phyloP scores from a whole-genome alignment of 2,329 filamentous ascomycete species.

The Pseudogymnoascus sp. region DNA sequence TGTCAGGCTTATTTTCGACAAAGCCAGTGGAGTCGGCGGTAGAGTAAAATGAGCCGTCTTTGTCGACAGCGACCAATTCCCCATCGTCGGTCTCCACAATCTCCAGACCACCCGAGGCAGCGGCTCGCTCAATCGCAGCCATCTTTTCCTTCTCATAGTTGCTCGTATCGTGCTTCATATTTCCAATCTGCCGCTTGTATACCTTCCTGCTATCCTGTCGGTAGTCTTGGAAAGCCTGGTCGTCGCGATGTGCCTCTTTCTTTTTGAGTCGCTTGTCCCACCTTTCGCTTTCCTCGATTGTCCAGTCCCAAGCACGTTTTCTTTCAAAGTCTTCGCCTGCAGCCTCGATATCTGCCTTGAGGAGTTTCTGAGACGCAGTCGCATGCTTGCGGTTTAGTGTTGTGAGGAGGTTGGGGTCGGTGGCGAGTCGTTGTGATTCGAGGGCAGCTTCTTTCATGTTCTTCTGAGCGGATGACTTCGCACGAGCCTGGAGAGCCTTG shows the following conservation, averaged over 20 bases:
- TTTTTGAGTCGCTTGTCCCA: slow-evolving; percentile 91
- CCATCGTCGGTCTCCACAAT: slow-evolving; percentile 94
- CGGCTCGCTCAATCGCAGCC: slow-evolving; percentile 75
- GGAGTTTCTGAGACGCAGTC: slow-evolving; percentile 81
- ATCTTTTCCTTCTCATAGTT: slow-evolving; percentile 83
- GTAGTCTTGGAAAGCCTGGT: slow-evolving; percentile 87
- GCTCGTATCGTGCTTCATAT: slow-evolving; percentile 69
- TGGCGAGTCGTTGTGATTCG: slow-evolving; percentile 71
- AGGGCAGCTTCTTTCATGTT: slow-evolving; percentile 80
- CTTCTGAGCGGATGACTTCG: slow-evolving; percentile 60
- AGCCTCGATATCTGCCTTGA: slow-evolving; percentile 84
- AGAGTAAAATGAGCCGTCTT: slow-evolving; percentile 83
- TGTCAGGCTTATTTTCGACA: slow-evolving; percentile 77
- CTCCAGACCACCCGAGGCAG: slow-evolving; percentile 75
- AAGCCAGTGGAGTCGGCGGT: slow-evolving; percentile 78
- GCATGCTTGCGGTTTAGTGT: slow-evolving; percentile 79
- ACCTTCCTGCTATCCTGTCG: slow-evolving; percentile 80
- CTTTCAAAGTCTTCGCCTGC: slow-evolving; percentile 89
- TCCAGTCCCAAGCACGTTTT: slow-evolving; percentile 98
- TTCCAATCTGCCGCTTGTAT: slow-evolving; percentile 83
- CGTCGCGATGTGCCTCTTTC: slow-evolving; percentile 71
- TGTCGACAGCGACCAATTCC: slow-evolving; percentile 89
- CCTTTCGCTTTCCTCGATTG: slow-evolving; percentile 81
- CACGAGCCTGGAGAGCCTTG: slow-evolving; percentile 76
- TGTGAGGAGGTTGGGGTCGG: slow-evolving; percentile 69